Conservation (phyloP, 345 rosid species). For the Syzygium oleosum region DNA sequence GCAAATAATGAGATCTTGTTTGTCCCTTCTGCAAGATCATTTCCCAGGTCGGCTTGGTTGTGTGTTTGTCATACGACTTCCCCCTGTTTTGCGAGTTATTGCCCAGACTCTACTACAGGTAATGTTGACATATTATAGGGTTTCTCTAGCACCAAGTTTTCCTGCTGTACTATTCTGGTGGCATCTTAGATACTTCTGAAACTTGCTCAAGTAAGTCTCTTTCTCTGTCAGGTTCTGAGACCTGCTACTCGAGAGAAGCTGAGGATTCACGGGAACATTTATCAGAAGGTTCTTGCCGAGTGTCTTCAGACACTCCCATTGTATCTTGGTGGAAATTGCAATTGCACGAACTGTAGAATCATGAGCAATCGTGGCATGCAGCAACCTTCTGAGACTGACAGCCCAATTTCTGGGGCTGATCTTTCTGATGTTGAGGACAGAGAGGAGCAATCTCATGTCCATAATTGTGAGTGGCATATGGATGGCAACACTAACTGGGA, state of each 20-base stretch:
- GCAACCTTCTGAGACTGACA: slow-evolving; percentile 7
- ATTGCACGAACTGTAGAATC: slow-evolving; percentile 55
- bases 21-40: slow-evolving; percentile 80
- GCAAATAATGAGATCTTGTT: slow-evolving; percentile 87
- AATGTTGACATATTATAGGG: slow-evolving; percentile 1
- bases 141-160: not conserved
- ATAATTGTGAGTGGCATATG: slow-evolving; percentile 14
- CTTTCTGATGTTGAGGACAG: slow-evolving; percentile 18
- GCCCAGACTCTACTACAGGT: slow-evolving; percentile 88
- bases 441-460: slow-evolving; percentile 3
- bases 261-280: slow-evolving; percentile 71
- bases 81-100: slow-evolving; percentile 77
- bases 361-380: slow-evolving; percentile 1
- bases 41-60: slow-evolving; percentile 82
- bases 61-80: slow-evolving; percentile 79
- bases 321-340: slow-evolving; percentile 78
- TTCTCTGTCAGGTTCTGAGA: slow-evolving; percentile 53
- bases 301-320: slow-evolving; percentile 63
- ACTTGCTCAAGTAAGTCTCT: not conserved
- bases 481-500: slow-evolving; percentile 29
- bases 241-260: slow-evolving; percentile 75
- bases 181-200: not conserved
- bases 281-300: slow-evolving; percentile 45
- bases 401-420: slow-evolving; percentile 4
- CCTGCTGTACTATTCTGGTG: not conserved